Evolutionary conservation across 2,329 filamentous ascomycete species (phyloP).

Genomic region (Scleromitrula shiraiana): DNA sequence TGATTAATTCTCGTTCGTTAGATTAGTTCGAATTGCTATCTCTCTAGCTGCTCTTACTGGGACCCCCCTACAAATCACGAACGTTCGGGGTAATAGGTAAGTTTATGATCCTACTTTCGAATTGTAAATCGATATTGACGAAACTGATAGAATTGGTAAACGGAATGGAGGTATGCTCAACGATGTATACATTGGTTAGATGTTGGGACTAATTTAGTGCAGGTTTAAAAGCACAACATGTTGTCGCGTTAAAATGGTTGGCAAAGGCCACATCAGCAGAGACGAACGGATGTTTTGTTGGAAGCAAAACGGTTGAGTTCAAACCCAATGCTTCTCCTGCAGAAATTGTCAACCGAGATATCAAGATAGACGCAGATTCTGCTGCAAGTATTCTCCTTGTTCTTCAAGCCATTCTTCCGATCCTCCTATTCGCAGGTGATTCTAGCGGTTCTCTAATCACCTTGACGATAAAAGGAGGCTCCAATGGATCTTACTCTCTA

Average conservation of each 20-base stretch:
- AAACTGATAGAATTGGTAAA: conserved; percentile 10
- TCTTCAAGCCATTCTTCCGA: conserved; percentile 53
- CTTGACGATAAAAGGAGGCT: conserved; percentile 48
- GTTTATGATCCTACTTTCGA: too few species aligned
- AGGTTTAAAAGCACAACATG: conserved; percentile 56
- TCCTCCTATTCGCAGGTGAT: conserved; percentile 46
- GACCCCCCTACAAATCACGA: conserved; percentile 43
- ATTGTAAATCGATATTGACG: background rate
- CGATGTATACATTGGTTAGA: background rate
- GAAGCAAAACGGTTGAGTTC: conserved; percentile 35
- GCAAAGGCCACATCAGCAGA: conserved; percentile 43
- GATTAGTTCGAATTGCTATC: conserved; percentile 47
- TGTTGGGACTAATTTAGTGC: background rate
- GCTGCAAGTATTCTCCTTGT: conserved; percentile 50
- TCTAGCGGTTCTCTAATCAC: conserved; percentile 37
- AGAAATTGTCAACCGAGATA: conserved; percentile 31
- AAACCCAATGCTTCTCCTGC: conserved; percentile 24
- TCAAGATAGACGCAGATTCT: conserved; percentile 43
- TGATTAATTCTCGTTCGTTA: background rate
- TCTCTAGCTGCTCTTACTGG: conserved; percentile 48
- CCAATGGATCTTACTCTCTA: conserved; percentile 48
- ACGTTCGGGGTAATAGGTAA: conserved; percentile 48
- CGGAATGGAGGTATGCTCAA: conserved; percentile 19
- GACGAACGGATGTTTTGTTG: conserved; percentile 42
- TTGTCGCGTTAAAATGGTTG: conserved; percentile 47